phyloP scores from a whole-genome alignment of 1,284 basidiomycete genomes.

The Pulveroboletus sp. region DNA sequence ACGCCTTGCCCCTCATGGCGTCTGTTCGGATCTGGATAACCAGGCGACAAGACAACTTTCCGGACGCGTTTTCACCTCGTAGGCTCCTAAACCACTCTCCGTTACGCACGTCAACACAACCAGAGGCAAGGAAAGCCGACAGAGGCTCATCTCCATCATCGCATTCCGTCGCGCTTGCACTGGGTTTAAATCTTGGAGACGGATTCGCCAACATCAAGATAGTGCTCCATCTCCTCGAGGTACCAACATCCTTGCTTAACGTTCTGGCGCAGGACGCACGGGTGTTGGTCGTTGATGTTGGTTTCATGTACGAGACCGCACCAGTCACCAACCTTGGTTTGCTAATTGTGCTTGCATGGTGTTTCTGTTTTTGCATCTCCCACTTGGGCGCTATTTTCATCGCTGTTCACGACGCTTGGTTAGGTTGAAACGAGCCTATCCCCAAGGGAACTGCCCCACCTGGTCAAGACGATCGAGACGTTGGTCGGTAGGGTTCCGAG shows the following conservation, averaged over 20 bases:
- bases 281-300: slow-evolving; percentile 68
- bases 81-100: not conserved
- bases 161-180: slow-evolving; percentile 62
- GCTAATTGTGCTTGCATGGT: slow-evolving; percentile 91
- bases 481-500: slow-evolving; percentile 81
- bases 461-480: slow-evolving; percentile 76
- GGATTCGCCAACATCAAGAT: slow-evolving; percentile 78
- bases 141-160: slow-evolving; percentile 27
- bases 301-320: slow-evolving; percentile 90
- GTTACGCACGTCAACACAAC: not conserved
- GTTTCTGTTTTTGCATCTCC: not conserved
- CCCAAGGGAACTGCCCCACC: slow-evolving; percentile 58
- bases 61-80: not conserved
- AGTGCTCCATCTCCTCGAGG: slow-evolving; percentile 22
- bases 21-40: slow-evolving; percentile 44
- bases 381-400: slow-evolving; percentile 17
- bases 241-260: slow-evolving; percentile 19
- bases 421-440: slow-evolving; percentile 56
- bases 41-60: slow-evolving; percentile 11
- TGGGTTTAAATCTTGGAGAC: slow-evolving; percentile 92
- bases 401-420: not conserved
- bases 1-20: slow-evolving; percentile 51
- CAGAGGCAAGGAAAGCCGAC: not conserved
- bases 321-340: slow-evolving; percentile 84
- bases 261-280: slow-evolving; percentile 21